Conservation (phyloP, 1,284 basidiomycete genomes). For the Cutaneotrichosporon mucoides region DNA sequence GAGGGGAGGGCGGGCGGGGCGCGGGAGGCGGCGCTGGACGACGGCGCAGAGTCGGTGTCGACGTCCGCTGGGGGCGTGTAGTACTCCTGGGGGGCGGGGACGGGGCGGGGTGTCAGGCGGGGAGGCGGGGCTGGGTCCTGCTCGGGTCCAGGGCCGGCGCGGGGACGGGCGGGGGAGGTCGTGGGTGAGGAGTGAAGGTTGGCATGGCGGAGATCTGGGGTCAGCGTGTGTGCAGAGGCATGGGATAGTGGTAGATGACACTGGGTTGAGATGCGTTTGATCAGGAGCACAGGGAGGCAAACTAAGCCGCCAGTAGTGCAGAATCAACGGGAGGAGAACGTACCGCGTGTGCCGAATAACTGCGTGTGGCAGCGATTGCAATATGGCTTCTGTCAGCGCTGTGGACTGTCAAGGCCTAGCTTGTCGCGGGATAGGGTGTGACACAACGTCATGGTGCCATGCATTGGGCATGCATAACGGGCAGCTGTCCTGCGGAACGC, state of each 20-base stretch:
- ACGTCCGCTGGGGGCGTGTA: conserved; percentile 16
- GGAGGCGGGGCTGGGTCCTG: conserved; percentile 1
- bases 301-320: not conserved
- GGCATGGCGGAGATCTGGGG: conserved; percentile 40
- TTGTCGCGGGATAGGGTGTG: too few species aligned
- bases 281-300: not conserved
- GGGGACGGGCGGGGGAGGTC: conserved; percentile 3
- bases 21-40: not conserved
- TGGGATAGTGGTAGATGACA: not conserved
- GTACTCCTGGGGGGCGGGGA: conserved; percentile 17
- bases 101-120: conserved; percentile 14
- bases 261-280: not conserved
- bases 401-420: not conserved
- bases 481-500: too few species aligned
- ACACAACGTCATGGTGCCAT: too few species aligned
- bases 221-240: not conserved
- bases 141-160: not conserved
- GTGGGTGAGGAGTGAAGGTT: conserved; percentile 18
- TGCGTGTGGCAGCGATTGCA: conserved; percentile 46
- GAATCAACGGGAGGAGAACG: conserved; percentile 2
- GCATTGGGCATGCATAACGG: too few species aligned
- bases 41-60: not conserved
- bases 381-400: conserved; percentile 35
- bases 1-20: not conserved
- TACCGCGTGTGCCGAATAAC: conserved; percentile 45